Conservation (phyloP, 768 basidiomycete genomes). For the Thelephora ganbajun region DNA sequence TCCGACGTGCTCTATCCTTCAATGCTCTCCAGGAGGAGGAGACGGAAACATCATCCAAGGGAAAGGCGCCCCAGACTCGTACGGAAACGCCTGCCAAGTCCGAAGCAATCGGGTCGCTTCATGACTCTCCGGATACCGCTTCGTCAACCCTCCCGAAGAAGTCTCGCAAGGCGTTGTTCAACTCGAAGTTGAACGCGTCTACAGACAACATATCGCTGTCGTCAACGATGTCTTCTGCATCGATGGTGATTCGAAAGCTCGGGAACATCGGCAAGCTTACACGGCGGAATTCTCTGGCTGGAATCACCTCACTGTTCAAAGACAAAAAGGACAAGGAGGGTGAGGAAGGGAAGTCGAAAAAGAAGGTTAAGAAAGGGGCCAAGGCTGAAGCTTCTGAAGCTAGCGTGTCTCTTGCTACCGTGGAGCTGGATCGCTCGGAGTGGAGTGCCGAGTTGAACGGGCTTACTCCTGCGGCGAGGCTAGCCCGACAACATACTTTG, state of each 20-base stretch:
- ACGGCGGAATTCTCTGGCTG: slow-evolving; percentile 75
- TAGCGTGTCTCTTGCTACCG: slow-evolving; percentile 69
- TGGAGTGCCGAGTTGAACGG: slow-evolving; percentile 58
- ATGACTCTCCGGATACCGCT: not conserved
- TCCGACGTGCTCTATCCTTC: slow-evolving; percentile 61
- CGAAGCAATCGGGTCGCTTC: not conserved
- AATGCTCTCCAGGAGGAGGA: slow-evolving; percentile 51
- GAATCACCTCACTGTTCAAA: slow-evolving; percentile 90
- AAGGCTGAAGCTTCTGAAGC: slow-evolving; percentile 58
- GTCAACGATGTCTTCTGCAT: slow-evolving; percentile 88
- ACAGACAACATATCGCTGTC: slow-evolving; percentile 94
- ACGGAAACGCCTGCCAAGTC: too few relatives aligned
- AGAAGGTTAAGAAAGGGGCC: slow-evolving; percentile 35
- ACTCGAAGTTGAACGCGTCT: slow-evolving; percentile 72
- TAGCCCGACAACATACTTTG: slow-evolving; percentile 84
- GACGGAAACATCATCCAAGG: slow-evolving; percentile 20
- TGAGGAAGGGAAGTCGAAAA: slow-evolving; percentile 22
- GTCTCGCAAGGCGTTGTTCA: slow-evolving; percentile 70
- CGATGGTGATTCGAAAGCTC: slow-evolving; percentile 93
- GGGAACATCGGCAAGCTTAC: slow-evolving; percentile 84
- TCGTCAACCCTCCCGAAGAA: slow-evolving; percentile 31
- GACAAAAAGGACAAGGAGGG: slow-evolving; percentile 49
- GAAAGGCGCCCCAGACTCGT: not conserved
- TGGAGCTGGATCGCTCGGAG: slow-evolving; percentile 68
- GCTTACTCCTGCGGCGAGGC: slow-evolving; percentile 78